These are phyloP conservation scores for Boletus sp. DNA, from an alignment of 768 basidiomycete genomes.

Conservation along the genomic window DNA sequence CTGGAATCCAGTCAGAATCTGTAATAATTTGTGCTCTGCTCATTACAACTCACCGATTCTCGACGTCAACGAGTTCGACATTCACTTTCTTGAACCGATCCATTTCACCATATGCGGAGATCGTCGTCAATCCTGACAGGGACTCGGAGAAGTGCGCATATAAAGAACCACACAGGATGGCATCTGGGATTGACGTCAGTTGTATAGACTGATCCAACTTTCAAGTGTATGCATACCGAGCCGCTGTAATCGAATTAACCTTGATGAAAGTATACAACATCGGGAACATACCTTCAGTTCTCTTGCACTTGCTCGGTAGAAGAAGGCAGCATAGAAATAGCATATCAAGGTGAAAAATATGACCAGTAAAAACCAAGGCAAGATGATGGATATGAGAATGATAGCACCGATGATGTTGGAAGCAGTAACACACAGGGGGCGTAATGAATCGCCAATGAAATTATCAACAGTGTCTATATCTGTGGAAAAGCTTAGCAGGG, in stretches of 20 bases:
- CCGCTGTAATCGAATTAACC: conserved; percentile 38
- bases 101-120: conserved; percentile 82
- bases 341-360: conserved; percentile 55
- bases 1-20: conserved; percentile 26
- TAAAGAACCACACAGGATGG: conserved; percentile 79
- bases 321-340: conserved; percentile 72
- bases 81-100: conserved; percentile 78
- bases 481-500: not conserved
- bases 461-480: conserved; percentile 85
- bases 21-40: not conserved
- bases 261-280: not conserved
- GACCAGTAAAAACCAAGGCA: conserved; percentile 85
- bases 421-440: conserved; percentile 66
- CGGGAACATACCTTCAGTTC: conserved; percentile 67
- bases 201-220: not conserved
- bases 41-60: conserved; percentile 60
- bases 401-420: conserved; percentile 71
- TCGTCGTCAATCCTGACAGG: conserved; percentile 81
- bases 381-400: conserved; percentile 71
- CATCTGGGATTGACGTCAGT: conserved; percentile 45
- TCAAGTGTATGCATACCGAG: conserved; percentile 41
- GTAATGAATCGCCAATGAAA: conserved; percentile 67
- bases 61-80: conserved; percentile 69
- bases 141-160: conserved; percentile 95
- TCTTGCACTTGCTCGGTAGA: conserved; percentile 83